Conservation (phyloP, 805 yeast species). For the Candida pini region DNA sequence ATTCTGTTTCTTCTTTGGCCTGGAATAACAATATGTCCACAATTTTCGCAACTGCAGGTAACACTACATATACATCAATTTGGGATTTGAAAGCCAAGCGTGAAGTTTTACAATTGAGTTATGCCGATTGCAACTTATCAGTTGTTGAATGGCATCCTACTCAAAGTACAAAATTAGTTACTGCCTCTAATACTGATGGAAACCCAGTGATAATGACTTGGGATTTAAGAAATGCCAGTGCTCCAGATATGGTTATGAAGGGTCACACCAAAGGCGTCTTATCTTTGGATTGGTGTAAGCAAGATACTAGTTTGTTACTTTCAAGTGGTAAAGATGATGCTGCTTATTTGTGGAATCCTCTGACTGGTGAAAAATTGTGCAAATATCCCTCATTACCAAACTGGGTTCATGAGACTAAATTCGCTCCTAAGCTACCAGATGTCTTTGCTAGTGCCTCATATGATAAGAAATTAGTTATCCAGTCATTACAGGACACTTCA, state of each 20-base stretch:
- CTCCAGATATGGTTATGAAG: constrained; percentile 69
- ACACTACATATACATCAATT: constrained; percentile 79
- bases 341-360: constrained; percentile 87
- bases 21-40: constrained; percentile 86
- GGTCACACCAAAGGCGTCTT: constrained; percentile 89
- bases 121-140: constrained; percentile 68
- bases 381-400: constrained; percentile 88
- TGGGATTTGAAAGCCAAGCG: constrained; percentile 89
- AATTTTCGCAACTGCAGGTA: constrained; percentile 86
- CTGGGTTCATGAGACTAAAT: constrained; percentile 87
- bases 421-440: constrained; percentile 87
- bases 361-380: constrained; percentile 63
- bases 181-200: constrained; percentile 79
- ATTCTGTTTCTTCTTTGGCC: constrained; percentile 72
- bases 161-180: constrained; percentile 77
- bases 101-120: constrained; percentile 82
- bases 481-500: constrained; percentile 82
- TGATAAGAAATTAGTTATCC: constrained; percentile 76
- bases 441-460: constrained; percentile 83
- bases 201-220: constrained; percentile 80
- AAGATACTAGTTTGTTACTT: constrained; percentile 70
- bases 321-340: constrained; percentile 93
- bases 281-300: constrained; percentile 89
- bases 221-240: constrained; percentile 91
- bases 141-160: constrained; percentile 94